These are phyloP conservation scores for Coriolopsis trogii DNA, from an alignment of 1,284 basidiomycete genomes.

Conservation along the genomic window DNA sequence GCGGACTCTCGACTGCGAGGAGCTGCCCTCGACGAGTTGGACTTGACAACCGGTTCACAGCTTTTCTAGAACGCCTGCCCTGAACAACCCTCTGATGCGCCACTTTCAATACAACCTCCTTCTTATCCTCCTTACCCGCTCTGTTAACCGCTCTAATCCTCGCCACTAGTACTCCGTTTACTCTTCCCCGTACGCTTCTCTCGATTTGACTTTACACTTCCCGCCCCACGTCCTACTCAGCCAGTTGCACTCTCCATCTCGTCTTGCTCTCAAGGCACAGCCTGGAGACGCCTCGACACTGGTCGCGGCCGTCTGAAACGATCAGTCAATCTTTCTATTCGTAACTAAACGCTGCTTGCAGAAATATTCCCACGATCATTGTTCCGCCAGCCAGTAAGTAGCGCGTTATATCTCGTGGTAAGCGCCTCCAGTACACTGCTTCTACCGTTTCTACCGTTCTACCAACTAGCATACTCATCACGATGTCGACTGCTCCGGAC, in stretches of 20 bases:
- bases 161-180: background rate
- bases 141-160: conserved; percentile 1
- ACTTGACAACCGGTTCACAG: conserved; percentile 33
- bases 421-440: no score
- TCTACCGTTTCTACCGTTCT: background rate
- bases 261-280: no score
- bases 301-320: no score
- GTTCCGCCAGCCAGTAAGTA: background rate
- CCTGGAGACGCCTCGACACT: no score
- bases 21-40: conserved; percentile 28
- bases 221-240: no score
- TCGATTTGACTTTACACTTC: no score
- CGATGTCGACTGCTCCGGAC: conserved; percentile 10
- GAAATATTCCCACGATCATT: background rate
- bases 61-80: conserved; percentile 31
- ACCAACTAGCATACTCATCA: background rate
- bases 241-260: no score
- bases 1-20: conserved; percentile 20
- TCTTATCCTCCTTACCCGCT: conserved; percentile 2
- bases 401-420: background rate
- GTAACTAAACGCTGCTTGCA: no score
- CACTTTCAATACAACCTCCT: conserved; percentile 7
- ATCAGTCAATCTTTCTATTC: no score
- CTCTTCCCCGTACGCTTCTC: no score
- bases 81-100: conserved; percentile 25